These are phyloP conservation scores for Xylariaceae sp. DNA, from an alignment of 2,329 filamentous ascomycete genomes.

Conservation along the genomic window DNA sequence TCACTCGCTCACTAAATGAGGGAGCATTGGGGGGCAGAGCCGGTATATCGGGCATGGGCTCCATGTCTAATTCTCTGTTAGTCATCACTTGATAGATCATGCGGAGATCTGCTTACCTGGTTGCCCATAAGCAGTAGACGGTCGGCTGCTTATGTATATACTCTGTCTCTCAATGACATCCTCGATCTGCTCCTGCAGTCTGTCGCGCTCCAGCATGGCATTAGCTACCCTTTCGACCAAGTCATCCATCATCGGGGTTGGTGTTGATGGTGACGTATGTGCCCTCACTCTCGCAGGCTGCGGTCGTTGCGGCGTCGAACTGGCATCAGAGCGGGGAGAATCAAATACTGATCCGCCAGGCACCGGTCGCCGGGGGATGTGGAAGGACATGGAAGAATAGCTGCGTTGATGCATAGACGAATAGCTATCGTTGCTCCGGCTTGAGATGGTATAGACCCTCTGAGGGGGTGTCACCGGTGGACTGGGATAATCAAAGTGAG, in stretches of 20 bases:
- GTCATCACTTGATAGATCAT: background rate
- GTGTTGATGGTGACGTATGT: constrained; percentile 32
- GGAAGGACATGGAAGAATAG: constrained; percentile 52
- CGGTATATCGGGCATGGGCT: constrained; percentile 52
- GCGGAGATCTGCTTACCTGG: constrained; percentile 21
- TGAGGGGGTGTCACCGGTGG: constrained; percentile 35
- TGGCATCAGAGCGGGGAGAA: constrained; percentile 25
- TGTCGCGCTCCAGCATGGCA: constrained; percentile 56
- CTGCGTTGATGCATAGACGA: constrained; percentile 38
- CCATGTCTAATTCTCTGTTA: constrained; percentile 32
- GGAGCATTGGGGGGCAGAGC: constrained; percentile 52
- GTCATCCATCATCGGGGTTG: constrained; percentile 38
- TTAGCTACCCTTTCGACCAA: constrained; percentile 53
- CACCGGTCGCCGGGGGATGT: constrained; percentile 45
- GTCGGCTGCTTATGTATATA: constrained; percentile 49
- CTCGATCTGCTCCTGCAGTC: constrained; percentile 55
- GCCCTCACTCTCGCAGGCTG: constrained; percentile 41
- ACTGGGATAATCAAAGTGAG: constrained; percentile 41
- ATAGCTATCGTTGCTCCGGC: constrained; percentile 30
- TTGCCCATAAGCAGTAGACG: constrained; percentile 45
- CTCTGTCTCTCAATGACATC: constrained; percentile 57
- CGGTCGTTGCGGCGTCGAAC: constrained; percentile 37
- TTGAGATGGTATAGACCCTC: constrained; percentile 31
- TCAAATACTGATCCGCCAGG: constrained; percentile 29
- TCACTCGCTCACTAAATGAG: constrained; percentile 54